Evolutionary conservation across 1,284 basidiomycete genomes (phyloP), one percentile per base, ranked within the genome.

Genomic region (Melampsora abietis-canadensis): DNA sequence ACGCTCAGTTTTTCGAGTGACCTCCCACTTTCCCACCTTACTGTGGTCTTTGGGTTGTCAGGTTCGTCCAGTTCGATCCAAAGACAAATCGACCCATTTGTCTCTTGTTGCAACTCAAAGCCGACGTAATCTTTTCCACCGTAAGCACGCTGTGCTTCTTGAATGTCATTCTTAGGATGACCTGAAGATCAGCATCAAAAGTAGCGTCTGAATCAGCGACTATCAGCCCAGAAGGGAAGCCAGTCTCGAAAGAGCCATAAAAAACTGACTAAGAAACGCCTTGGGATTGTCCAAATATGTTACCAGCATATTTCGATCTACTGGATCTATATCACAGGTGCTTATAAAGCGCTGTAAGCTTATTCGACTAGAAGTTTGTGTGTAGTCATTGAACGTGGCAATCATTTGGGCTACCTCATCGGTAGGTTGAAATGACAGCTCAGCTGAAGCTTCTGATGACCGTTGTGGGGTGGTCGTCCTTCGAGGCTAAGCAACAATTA

Each of bases 241-340:
- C 12, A 44, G 40, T 14, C 14, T 15, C 10, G 3, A 44, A 3
- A 44, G 40, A 14, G 2, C 40, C 10, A 12, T 44, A 44, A 44
- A 44, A 44, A 27, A 54, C 51, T 54, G 14, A 54, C 51, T 27
- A 54, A 54, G 51, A 27, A 21, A 54, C n/a, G 51, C 51, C 51
- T 54, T 54, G 19, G 51, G 51, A 21, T 54, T 27, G 51, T 27
- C 27, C 7, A 54, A 19, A 27, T 21, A 54, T 27, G 51, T 21
- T 21, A 54, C 19, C n/a, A 54, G 19, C 51, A 54, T 54, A 12
- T n/a, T 27, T 54, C 51, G 51, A 54, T 54, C 51, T 54, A 54
- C n/a, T 27, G 51, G 51, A 54, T 27, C n/a, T 21, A 54, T 54
- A 54, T 54, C 51, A 54, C 51, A 54, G n/a, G n/a, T 21, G n/a